Evolutionary conservation across 75 land plant species (phyloP).

Genomic region (Ceratopteris richardii): DNA sequence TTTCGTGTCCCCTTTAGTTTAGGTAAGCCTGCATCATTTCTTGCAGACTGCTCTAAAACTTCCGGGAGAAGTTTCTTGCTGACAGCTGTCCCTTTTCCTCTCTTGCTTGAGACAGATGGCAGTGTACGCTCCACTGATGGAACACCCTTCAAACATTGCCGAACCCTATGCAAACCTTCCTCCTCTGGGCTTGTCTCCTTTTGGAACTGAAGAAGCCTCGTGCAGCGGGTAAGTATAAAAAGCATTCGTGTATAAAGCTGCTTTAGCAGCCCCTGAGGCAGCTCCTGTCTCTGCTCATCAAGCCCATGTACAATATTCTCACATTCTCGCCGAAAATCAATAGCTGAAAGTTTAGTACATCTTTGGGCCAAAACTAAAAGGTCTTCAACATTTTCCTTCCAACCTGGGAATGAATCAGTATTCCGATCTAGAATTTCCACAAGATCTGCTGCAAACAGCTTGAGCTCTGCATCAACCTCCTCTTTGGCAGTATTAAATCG

Average conservation of each 20-base stretch:
- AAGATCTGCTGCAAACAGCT: slow-evolving; percentile 81
- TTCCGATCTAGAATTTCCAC: slow-evolving; percentile 84
- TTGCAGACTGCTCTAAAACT: slow-evolving; percentile 4
- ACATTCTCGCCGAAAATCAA: slow-evolving; percentile 90
- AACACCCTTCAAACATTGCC: slow-evolving; percentile 28
- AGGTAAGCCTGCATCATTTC: slow-evolving; percentile 49
- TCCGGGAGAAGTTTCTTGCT: slow-evolving; percentile 9
- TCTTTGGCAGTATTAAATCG: slow-evolving; percentile 95
- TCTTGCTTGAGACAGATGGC: slow-evolving; percentile 22
- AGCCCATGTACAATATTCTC: slow-evolving; percentile 98
- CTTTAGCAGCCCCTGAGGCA: slow-evolving; percentile 75
- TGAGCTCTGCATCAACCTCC: slow-evolving; percentile 90
- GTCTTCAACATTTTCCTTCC: slow-evolving; percentile 90
- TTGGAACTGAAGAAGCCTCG: slow-evolving; percentile 87
- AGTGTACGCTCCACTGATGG: slow-evolving; percentile 21
- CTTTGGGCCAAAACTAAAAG: slow-evolving; percentile 73
- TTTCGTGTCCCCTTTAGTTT: slow-evolving; percentile 32
- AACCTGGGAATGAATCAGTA: slow-evolving; percentile 63
- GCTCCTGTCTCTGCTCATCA: slow-evolving; percentile 92
- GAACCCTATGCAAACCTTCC: slow-evolving; percentile 56
- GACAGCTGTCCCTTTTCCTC: slow-evolving; percentile 24
- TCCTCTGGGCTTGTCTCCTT: slow-evolving; percentile 82
- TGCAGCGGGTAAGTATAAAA: slow-evolving; percentile 95
- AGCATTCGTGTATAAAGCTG: slow-evolving; percentile 97
- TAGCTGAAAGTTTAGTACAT: slow-evolving; percentile 70